Conservation (phyloP, 2,329 filamentous ascomycete genomes). For the Sclerotinia minor region DNA sequence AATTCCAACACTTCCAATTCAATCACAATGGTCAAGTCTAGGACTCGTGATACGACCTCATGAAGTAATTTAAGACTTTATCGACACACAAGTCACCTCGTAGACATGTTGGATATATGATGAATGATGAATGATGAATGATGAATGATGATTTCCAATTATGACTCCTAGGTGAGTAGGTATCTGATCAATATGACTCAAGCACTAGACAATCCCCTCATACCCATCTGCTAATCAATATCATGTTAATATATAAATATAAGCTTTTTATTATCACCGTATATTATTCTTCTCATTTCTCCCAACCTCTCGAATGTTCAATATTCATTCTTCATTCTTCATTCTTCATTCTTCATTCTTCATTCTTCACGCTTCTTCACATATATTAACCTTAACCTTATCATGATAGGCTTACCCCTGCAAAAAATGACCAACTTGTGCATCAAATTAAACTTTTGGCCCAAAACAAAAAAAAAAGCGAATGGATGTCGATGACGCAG, state of each 20-base stretch:
- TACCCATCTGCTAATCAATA: background rate
- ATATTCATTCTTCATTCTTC: too few relatives aligned
- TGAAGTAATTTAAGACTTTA: background rate
- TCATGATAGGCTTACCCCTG: background rate
- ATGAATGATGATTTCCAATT: too few relatives aligned
- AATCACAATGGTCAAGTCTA: background rate
- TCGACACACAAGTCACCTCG: background rate
- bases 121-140: too few relatives aligned
- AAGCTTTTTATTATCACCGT: too few relatives aligned
- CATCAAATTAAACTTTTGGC: background rate
- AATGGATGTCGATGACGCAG: slow-evolving; percentile 3
- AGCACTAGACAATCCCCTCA: too few relatives aligned
- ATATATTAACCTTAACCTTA: too few relatives aligned
- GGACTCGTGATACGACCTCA: background rate
- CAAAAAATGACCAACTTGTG: slow-evolving; percentile 6
- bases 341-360: too few relatives aligned
- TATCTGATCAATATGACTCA: too few relatives aligned
- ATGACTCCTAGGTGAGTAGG: too few relatives aligned
- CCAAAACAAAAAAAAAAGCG: background rate
- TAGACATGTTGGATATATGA: too few relatives aligned
- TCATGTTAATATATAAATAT: background rate
- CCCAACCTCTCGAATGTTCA: background rate
- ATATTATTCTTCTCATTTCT: background rate
- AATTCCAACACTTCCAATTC: too few relatives aligned
- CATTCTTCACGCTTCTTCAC: slow-evolving; percentile 1